Conservation (phyloP, 768 basidiomycete species). For the Clitopilus passeckerianus region DNA sequence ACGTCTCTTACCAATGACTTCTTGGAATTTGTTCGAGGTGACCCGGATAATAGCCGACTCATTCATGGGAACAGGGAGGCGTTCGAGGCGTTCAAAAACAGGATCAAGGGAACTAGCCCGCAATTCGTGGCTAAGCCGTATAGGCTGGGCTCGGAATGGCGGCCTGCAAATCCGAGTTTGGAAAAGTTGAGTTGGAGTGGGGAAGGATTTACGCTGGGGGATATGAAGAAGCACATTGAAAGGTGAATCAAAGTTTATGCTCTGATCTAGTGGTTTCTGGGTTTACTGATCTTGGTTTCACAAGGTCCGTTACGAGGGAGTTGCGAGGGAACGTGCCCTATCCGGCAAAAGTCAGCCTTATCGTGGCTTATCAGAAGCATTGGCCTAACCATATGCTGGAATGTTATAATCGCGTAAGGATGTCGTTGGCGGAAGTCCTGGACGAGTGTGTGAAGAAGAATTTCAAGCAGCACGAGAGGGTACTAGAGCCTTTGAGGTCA, state of each 20-base stretch:
- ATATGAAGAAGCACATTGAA: constrained; percentile 13
- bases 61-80: constrained; percentile 25
- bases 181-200: background rate
- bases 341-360: constrained; percentile 23
- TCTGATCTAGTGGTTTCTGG: constrained; percentile 17
- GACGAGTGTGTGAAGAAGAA: background rate
- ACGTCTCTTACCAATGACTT: constrained; percentile 27
- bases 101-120: constrained; percentile 27
- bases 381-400: constrained; percentile 18
- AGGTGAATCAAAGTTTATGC: constrained; percentile 18
- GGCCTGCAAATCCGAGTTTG: background rate
- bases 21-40: constrained; percentile 14
- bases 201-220: background rate
- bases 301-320: constrained; percentile 28
- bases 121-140: constrained; percentile 22
- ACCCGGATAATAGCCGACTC: constrained; percentile 15
- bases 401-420: constrained; percentile 11
- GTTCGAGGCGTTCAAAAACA: constrained; percentile 20
- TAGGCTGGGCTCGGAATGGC: background rate
- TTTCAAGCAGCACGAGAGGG: background rate
- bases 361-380: constrained; percentile 18
- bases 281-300: constrained; percentile 21
- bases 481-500: background rate
- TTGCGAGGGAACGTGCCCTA: constrained; percentile 29
- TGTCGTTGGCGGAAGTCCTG: background rate